Evolutionary conservation across 2,329 filamentous ascomycete genomes (phyloP).

Genomic region (Epichloe baconii): DNA sequence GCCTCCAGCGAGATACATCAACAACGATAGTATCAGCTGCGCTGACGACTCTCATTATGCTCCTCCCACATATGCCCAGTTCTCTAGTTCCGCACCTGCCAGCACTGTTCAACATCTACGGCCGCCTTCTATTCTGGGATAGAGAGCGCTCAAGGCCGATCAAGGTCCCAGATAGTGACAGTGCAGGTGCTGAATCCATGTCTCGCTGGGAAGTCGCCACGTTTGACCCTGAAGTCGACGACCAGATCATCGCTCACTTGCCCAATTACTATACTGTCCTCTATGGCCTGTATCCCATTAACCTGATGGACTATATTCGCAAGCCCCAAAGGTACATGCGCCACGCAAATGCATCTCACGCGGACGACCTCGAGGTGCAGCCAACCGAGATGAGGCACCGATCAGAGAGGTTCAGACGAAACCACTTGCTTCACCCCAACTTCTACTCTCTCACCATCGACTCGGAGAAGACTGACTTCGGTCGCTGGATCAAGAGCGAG

Average conservation of each 20-base stretch:
- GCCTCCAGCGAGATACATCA: constrained; percentile 64
- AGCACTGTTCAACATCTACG: constrained; percentile 70
- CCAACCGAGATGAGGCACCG: constrained; percentile 63
- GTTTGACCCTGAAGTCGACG: constrained; percentile 49
- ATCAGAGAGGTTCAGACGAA: constrained; percentile 60
- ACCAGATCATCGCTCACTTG: constrained; percentile 51
- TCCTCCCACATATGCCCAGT: constrained; percentile 67
- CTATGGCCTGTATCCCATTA: constrained; percentile 73
- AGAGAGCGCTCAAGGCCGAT: constrained; percentile 31
- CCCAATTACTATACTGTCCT: constrained; percentile 68
- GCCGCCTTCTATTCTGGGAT: constrained; percentile 69
- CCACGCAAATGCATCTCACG: constrained; percentile 54
- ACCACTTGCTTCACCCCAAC: constrained; percentile 69
- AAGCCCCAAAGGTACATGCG: constrained; percentile 70
- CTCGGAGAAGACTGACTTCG: constrained; percentile 63
- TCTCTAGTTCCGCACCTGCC: constrained; percentile 56
- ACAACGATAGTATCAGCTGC: constrained; percentile 65
- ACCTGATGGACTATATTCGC: constrained; percentile 75
- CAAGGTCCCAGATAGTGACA: constrained; percentile 15
- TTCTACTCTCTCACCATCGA: constrained; percentile 71
- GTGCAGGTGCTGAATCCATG: constrained; percentile 23
- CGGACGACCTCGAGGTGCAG: constrained; percentile 65
- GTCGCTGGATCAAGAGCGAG: constrained; percentile 68
- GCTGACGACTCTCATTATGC: constrained; percentile 65
- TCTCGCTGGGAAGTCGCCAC: constrained; percentile 49